Evolutionary conservation across 164 flowering plant genomes (phyloP).

Genomic region (Umbilicus rupestris): DNA sequence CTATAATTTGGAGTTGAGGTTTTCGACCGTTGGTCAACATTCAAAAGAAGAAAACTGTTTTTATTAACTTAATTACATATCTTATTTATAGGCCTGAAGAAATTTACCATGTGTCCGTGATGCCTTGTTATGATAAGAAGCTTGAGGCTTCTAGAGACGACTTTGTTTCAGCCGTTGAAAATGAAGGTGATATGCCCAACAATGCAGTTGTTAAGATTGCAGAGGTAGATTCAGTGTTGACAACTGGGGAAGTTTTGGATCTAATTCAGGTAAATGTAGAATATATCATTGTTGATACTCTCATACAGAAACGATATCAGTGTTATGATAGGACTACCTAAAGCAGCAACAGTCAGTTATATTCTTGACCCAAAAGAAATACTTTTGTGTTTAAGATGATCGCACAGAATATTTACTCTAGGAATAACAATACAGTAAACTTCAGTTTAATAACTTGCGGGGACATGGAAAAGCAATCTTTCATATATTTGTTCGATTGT

Average conservation of each 20-base stretch:
- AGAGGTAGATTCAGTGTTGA: slow-evolving; percentile 94
- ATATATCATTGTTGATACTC: neutral
- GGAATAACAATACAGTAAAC: no score
- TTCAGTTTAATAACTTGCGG: no score
- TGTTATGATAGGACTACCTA: no score
- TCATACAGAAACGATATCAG: no score
- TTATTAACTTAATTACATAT: neutral
- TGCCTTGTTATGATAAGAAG: slow-evolving; percentile 99
- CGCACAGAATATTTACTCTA: no score
- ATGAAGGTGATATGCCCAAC: slow-evolving; percentile 24
- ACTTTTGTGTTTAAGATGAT: no score
- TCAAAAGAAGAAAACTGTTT: neutral
- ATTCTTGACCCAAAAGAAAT: no score
- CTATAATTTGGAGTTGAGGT: neutral
- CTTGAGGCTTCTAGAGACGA: slow-evolving; percentile 97
- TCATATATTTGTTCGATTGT: no score
- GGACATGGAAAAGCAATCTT: no score
- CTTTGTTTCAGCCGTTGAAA: slow-evolving; percentile 50
- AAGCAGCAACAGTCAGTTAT: no score
- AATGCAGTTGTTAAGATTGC: slow-evolving; percentile 25
- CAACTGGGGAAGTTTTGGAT: slow-evolving; percentile 92
- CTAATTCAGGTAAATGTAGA: slow-evolving; percentile 54
- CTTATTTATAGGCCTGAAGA: slow-evolving; percentile 57
- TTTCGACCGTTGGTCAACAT: neutral
- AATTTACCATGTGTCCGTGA: slow-evolving; percentile 86